Conservation (phyloP, 176 grass and related monocot species). For the Zea luxurians region DNA sequence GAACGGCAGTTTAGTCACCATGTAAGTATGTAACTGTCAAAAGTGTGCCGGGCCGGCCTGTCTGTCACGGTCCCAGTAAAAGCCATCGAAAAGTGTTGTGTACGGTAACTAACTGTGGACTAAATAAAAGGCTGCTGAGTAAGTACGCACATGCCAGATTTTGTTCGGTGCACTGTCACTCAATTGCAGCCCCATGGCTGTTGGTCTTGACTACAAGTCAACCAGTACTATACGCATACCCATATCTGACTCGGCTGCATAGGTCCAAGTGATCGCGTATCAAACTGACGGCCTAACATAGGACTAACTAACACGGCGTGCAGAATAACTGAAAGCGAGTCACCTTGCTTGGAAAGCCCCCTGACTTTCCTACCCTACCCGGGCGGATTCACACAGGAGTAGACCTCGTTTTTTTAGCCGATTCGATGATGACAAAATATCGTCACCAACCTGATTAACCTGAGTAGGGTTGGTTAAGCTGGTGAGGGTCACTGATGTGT, state of each 20-base stretch:
- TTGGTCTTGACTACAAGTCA: slow-evolving; percentile 26
- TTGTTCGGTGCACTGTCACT: slow-evolving; percentile 43
- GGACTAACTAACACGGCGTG: slow-evolving; percentile 12
- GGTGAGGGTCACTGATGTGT: slow-evolving; percentile 34
- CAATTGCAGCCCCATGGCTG: background rate
- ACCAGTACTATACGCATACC: background rate
- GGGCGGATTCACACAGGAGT: background rate
- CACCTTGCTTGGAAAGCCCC: slow-evolving; percentile 23
- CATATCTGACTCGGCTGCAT: slow-evolving; percentile 13
- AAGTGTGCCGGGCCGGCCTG: background rate
- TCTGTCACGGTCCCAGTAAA: slow-evolving; percentile 43
- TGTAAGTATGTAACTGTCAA: no score
- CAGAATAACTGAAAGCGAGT: slow-evolving; percentile 11
- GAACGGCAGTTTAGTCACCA: no score
- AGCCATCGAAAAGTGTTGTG: slow-evolving; percentile 25
- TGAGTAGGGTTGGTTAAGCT: slow-evolving; percentile 6
- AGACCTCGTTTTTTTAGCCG: background rate
- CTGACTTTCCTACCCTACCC: slow-evolving; percentile 33
- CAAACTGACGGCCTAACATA: slow-evolving; percentile 36
- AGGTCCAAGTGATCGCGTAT: slow-evolving; percentile 30
- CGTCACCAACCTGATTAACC: slow-evolving; percentile 25
- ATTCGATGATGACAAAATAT: background rate
- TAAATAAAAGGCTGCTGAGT: background rate
- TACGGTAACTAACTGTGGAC: slow-evolving; percentile 38
- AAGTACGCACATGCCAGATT: slow-evolving; percentile 1